Conservation (phyloP, 805 yeast genomes). For the Pichia cephalocereana region DNA sequence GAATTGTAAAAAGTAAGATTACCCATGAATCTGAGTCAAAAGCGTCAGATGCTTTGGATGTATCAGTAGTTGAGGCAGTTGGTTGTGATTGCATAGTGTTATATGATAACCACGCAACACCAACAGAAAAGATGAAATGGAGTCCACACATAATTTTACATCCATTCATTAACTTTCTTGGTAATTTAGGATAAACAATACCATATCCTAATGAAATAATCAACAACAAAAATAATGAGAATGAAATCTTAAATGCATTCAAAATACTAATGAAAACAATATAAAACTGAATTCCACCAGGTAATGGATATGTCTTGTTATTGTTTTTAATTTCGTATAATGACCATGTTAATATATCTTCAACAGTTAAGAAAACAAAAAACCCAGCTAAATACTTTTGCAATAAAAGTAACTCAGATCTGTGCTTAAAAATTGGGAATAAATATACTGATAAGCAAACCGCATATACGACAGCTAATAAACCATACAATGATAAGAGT, state of each 20-base stretch:
- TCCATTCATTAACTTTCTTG: slow-evolving; percentile 62
- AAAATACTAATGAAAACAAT: slow-evolving; percentile 69
- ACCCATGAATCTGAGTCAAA: slow-evolving; percentile 41
- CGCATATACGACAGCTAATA: slow-evolving; percentile 73
- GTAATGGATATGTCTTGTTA: slow-evolving; percentile 28
- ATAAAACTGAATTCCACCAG: slow-evolving; percentile 52
- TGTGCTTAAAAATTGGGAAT: slow-evolving; percentile 75
- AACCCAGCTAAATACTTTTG: slow-evolving; percentile 87
- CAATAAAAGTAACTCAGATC: slow-evolving; percentile 79
- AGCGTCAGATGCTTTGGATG: slow-evolving; percentile 37
- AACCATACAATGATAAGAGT: slow-evolving; percentile 80
- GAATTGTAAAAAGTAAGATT: slow-evolving; percentile 50
- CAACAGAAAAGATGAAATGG: slow-evolving; percentile 46
- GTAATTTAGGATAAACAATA: slow-evolving; percentile 79
- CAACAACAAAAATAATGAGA: slow-evolving; percentile 78
- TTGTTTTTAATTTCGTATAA: slow-evolving; percentile 76
- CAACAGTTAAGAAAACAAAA: slow-evolving; percentile 71
- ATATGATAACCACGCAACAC: slow-evolving; percentile 41
- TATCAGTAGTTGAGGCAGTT: slow-evolving; percentile 23
- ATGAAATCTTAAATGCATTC: slow-evolving; percentile 74
- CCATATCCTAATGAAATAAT: slow-evolving; percentile 92
- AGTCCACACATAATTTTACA: slow-evolving; percentile 50
- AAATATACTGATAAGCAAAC: slow-evolving; percentile 76
- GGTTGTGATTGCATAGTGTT: slow-evolving; percentile 27
- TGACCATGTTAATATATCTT: slow-evolving; percentile 84